Percentiles rank a stretch among this genome's conserved stretches.
These are phyloP conservation scores for Quercus agrifolia DNA, from an alignment of 306 rosid species.

Conservation along the genomic window DNA sequence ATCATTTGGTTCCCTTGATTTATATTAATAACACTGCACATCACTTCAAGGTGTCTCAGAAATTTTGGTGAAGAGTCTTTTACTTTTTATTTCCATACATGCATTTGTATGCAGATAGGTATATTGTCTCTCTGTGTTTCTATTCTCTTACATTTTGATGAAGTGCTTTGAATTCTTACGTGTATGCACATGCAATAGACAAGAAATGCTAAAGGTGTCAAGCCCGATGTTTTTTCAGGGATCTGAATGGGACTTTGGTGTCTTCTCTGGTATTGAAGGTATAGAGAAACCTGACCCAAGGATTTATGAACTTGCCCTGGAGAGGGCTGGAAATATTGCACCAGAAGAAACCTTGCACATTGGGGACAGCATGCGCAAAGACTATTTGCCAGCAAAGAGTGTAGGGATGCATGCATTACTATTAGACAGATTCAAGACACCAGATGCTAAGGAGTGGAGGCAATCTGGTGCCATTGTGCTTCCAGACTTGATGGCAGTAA, in stretches of 20 bases:
- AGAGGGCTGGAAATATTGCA: conserved; percentile 67
- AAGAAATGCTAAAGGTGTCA: neutral
- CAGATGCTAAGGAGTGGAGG: conserved; percentile 79
- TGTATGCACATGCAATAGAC: neutral
- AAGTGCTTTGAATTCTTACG: neutral
- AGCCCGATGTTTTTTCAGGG: conserved; percentile 53
- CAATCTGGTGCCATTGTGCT: conserved; percentile 77
- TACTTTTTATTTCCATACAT: neutral
- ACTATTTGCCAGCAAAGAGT: conserved; percentile 81
- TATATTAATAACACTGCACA: neutral
- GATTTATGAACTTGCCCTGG: conserved; percentile 76
- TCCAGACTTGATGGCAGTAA: conserved; percentile 56
- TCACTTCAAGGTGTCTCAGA: neutral
- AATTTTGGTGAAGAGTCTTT: neutral
- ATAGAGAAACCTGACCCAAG: conserved; percentile 85
- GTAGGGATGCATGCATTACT: conserved; percentile 83
- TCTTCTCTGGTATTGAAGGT: conserved; percentile 92
- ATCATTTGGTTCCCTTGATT: neutral
- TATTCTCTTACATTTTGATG: neutral
- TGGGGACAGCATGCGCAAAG: conserved; percentile 95
- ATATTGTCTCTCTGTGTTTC: neutral
- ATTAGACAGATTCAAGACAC: conserved; percentile 84
- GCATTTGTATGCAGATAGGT: neutral
- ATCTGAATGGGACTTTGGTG: conserved; percentile 95
- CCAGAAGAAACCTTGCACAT: conserved; percentile 73